These are phyloP conservation scores for Globisporangium paroecandrum DNA, from an alignment of 352 stramenopile species.

Conservation along the genomic window DNA sequence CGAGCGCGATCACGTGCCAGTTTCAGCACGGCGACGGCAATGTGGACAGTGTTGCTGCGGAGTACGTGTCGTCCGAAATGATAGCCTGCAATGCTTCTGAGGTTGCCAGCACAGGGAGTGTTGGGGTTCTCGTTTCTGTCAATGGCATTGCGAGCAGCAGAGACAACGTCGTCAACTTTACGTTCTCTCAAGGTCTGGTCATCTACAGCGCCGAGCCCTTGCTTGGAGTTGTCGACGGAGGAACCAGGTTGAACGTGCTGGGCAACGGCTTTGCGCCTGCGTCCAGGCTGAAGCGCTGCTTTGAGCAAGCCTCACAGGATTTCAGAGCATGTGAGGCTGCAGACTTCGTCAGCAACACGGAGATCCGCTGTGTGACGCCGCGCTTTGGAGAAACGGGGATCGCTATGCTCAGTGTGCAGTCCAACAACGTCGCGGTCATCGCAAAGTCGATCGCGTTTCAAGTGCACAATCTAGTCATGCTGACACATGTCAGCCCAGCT, in stretches of 20 bases:
- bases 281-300: constrained; percentile 50
- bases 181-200: constrained; percentile 28
- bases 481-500: constrained; percentile 27
- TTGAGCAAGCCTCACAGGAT: constrained; percentile 18
- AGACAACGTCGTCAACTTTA: constrained; percentile 27
- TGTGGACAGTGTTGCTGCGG: neutral
- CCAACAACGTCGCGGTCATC: constrained; percentile 11
- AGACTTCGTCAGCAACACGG: constrained; percentile 31
- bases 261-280: constrained; percentile 43
- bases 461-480: constrained; percentile 26
- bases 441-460: constrained; percentile 20
- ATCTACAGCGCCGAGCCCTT: constrained; percentile 44
- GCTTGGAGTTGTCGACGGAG: constrained; percentile 32
- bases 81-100: constrained; percentile 26
- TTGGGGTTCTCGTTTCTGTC: constrained; percentile 27
- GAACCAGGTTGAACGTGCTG: constrained; percentile 31
- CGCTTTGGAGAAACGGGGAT: constrained; percentile 11
- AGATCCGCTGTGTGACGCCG: constrained; percentile 30
- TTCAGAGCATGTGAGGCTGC: constrained; percentile 21
- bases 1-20: constrained; percentile 24
- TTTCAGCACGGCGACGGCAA: constrained; percentile 21
- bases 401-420: constrained; percentile 25
- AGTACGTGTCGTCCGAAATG: constrained; percentile 21
- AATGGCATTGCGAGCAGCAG: constrained; percentile 22
- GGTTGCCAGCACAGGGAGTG: constrained; percentile 12